A percentile compares a stretch with the other conserved stretches of the same genome.
These are phyloP conservation scores for Dillenia turbinata DNA, from an alignment of 164 flowering plant species.

Conservation along the genomic window DNA sequence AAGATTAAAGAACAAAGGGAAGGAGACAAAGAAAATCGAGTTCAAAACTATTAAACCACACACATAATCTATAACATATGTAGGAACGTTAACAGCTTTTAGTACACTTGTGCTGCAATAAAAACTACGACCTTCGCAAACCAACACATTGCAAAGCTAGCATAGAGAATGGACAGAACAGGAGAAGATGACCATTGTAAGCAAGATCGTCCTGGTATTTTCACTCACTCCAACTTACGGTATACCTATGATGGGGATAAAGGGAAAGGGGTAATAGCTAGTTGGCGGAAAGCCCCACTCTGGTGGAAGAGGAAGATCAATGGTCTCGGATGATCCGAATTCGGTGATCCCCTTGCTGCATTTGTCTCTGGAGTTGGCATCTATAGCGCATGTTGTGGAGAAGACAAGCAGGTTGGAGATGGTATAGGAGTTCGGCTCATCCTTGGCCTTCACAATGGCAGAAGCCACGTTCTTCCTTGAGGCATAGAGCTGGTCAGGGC, in stretches of 20 bases:
- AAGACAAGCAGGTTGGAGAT: constrained; percentile 41
- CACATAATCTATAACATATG: too few species aligned
- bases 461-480: constrained; percentile 28
- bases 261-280: constrained; percentile 50
- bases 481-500: constrained; percentile 43
- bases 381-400: constrained; percentile 33
- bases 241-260: constrained; percentile 67
- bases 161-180: too few species aligned
- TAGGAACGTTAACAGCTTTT: too few species aligned
- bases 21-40: too few species aligned
- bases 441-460: constrained; percentile 18
- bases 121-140: too few species aligned
- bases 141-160: too few species aligned
- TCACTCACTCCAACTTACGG: constrained; percentile 29
- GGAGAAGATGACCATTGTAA: too few species aligned
- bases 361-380: not conserved
- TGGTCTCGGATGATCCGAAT: constrained; percentile 47
- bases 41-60: too few species aligned
- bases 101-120: too few species aligned
- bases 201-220: too few species aligned
- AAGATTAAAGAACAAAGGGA: too few species aligned
- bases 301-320: constrained; percentile 58
- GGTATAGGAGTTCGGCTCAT: constrained; percentile 27
- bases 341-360: constrained; percentile 12
- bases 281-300: constrained; percentile 81